These are phyloP conservation scores for Westerdykella ornata DNA, from an alignment of 2,329 filamentous ascomycete genomes.

Conservation along the genomic window DNA sequence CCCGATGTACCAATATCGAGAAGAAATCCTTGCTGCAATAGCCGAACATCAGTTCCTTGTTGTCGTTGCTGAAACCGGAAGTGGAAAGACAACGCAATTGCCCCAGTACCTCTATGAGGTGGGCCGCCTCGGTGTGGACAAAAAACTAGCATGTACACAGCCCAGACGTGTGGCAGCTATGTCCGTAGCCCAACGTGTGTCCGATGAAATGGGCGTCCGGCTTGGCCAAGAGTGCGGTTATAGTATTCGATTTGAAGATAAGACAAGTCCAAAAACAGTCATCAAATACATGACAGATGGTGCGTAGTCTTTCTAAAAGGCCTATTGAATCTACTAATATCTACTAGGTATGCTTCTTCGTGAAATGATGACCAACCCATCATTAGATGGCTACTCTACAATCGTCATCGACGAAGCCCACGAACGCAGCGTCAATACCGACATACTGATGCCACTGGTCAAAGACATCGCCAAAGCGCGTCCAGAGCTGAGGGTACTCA, in stretches of 20 bases:
- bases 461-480: conserved; percentile 81
- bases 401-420: conserved; percentile 98
- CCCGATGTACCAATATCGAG: conserved; percentile 81
- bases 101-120: conserved; percentile 91
- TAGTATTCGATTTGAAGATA: conserved; percentile 89
- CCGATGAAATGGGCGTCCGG: conserved; percentile 86
- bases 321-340: too few relatives aligned
- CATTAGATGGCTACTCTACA: conserved; percentile 73
- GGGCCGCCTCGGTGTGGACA: conserved; percentile 74
- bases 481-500: conserved; percentile 81
- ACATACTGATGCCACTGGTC: conserved; percentile 79
- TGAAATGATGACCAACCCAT: conserved; percentile 83
- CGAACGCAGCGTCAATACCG: conserved; percentile 84
- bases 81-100: conserved; percentile 91
- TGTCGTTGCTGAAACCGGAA: conserved; percentile 90
- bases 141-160: conserved; percentile 89
- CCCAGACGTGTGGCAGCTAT: conserved; percentile 93
- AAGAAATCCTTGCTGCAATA: conserved; percentile 82
- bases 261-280: conserved; percentile 81
- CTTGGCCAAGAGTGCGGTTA: conserved; percentile 91
- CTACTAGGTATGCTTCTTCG: conserved; percentile 62
- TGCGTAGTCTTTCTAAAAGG: conserved; percentile 1
- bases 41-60: conserved; percentile 80
- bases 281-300: conserved; percentile 97
- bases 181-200: conserved; percentile 93